A percentile compares a stretch with the other conserved stretches of the same genome.
Evolutionary conservation across 2,329 filamentous ascomycete species (phyloP).

Genomic region (Cordyceps fumosorosea): DNA sequence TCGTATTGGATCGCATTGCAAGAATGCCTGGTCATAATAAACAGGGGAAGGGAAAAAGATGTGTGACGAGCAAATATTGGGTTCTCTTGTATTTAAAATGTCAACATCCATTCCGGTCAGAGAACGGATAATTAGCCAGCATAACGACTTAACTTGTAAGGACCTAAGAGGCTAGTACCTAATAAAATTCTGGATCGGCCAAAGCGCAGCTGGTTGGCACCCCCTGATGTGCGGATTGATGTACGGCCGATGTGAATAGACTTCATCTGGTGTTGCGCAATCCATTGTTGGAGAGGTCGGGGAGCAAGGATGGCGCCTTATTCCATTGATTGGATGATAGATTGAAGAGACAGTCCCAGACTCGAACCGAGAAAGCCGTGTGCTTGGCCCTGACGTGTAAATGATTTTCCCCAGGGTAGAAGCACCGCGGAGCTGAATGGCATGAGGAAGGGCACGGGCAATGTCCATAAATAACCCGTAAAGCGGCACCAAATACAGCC

Average conservation of each 20-base stretch:
- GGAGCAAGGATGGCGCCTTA: neutral
- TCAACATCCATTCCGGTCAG: neutral
- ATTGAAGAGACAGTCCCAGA: neutral
- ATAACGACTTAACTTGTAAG: too few relatives aligned
- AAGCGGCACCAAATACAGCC: neutral
- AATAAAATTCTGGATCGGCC: too few relatives aligned
- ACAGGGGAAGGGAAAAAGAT: neutral
- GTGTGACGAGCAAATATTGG: too few relatives aligned
- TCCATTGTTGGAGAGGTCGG: neutral
- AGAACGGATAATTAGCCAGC: neutral
- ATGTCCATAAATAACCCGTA: neutral
- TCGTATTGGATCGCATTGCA: neutral
- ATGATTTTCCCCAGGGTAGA: neutral
- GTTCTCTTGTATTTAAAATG: neutral
- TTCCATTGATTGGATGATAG: neutral
- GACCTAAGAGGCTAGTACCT: too few relatives aligned
- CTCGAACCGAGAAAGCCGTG: too few relatives aligned
- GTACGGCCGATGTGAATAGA: neutral
- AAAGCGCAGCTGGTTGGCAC: neutral
- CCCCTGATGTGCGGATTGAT: constrained; percentile 5
- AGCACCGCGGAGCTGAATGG: neutral
- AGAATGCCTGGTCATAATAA: too few relatives aligned
- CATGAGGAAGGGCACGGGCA: neutral
- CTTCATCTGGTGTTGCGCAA: neutral
- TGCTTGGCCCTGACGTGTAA: neutral